A percentile compares a stretch with the other conserved stretches of the same genome.
Conservation (phyloP, 345 rosid genomes). For the Aquilaria yunnanensis region DNA sequence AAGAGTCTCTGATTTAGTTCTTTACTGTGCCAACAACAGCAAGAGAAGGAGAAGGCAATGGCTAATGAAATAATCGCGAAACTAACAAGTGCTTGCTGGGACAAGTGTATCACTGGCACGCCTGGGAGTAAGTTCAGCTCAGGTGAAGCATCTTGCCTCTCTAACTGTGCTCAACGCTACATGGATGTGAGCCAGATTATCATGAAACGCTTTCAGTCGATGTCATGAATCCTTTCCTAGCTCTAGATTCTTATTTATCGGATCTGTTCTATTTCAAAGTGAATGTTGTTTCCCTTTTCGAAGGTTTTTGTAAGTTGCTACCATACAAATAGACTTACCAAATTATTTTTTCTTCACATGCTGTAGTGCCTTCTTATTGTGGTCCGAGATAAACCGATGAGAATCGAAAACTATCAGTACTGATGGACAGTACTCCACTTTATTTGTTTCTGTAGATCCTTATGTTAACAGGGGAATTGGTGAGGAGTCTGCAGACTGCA, state of each 20-base stretch:
- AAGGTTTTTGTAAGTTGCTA: too few relatives aligned
- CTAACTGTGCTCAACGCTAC: conserved; percentile 75
- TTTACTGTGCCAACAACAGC: conserved; percentile 31
- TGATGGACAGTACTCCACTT: too few relatives aligned
- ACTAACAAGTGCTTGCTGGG: conserved; percentile 89
- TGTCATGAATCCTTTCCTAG: conserved; percentile 29
- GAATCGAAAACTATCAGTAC: too few relatives aligned
- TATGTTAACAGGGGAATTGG: too few relatives aligned
- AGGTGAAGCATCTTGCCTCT: conserved; percentile 67
- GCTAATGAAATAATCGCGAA: conserved; percentile 72
- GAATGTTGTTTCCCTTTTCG: too few relatives aligned
- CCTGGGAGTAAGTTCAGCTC: conserved; percentile 98
- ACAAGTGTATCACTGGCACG: conserved; percentile 73
- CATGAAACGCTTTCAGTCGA: conserved; percentile 76
- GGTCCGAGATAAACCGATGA: too few relatives aligned
- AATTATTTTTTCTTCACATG: too few relatives aligned
- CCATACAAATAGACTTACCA: too few relatives aligned
- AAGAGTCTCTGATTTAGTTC: not conserved
- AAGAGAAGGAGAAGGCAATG: conserved; percentile 88
- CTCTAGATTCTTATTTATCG: not conserved
- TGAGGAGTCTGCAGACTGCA: too few relatives aligned
- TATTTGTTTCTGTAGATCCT: too few relatives aligned
- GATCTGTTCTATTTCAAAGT: too few relatives aligned
- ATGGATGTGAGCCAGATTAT: conserved; percentile 71
- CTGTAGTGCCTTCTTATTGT: too few relatives aligned